Evolutionary conservation across 2,329 filamentous ascomycete genomes (phyloP).

Genomic region (Capronia epimyces): DNA sequence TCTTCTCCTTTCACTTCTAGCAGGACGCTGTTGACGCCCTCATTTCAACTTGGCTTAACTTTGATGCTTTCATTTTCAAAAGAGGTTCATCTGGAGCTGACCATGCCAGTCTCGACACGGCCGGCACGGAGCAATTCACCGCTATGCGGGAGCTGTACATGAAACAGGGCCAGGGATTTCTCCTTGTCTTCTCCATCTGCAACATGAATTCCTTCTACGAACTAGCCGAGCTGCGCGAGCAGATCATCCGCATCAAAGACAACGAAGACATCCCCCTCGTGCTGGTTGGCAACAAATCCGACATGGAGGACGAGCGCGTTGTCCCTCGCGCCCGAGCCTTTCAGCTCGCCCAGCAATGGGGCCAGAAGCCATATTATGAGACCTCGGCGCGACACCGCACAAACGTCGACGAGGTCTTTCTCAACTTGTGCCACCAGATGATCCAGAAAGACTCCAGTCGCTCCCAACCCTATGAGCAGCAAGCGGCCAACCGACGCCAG

Average conservation of each 20-base stretch:
- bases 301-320: constrained; percentile 77
- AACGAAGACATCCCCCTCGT: constrained; percentile 81
- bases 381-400: constrained; percentile 74
- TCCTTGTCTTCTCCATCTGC: constrained; percentile 88
- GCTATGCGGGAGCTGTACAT: constrained; percentile 70
- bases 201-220: constrained; percentile 78
- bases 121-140: constrained; percentile 83
- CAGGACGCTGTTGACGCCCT: constrained; percentile 61
- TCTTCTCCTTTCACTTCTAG: constrained; percentile 81
- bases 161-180: constrained; percentile 87
- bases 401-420: constrained; percentile 86
- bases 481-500: constrained; percentile 34
- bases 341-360: constrained; percentile 79
- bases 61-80: no score
- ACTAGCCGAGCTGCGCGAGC: constrained; percentile 72
- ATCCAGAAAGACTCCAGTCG: constrained; percentile 59
- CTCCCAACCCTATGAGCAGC: constrained; percentile 33
- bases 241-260: constrained; percentile 87
- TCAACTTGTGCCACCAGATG: constrained; percentile 78
- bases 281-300: constrained; percentile 86
- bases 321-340: constrained; percentile 76
- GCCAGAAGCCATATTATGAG: constrained; percentile 83
- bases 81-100: constrained; percentile 88
- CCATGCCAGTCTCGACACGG: constrained; percentile 66
- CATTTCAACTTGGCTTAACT: constrained; percentile 36